A percentile compares a stretch with the other conserved stretches of the same genome.
These are phyloP conservation scores for Neospermospora avenae DNA, from an alignment of 2,329 filamentous ascomycete genomes.

Conservation along the genomic window DNA sequence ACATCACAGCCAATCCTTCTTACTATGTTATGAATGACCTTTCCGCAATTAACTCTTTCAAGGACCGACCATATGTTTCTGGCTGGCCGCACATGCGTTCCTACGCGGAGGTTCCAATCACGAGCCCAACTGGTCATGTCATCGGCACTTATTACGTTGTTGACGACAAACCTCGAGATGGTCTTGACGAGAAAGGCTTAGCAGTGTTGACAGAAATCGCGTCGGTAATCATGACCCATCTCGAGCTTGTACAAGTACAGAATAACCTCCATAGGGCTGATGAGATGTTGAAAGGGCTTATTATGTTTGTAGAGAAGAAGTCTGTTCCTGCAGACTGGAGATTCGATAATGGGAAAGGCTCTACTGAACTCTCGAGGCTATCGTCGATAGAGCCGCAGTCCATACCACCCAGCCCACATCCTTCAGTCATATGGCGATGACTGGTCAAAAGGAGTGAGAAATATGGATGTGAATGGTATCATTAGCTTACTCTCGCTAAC, in stretches of 20 bases:
- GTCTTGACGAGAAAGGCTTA: slow-evolving; percentile 45
- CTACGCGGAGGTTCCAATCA: slow-evolving; percentile 31
- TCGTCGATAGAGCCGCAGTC: not conserved
- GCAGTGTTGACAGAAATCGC: slow-evolving; percentile 54
- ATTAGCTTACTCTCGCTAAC: no score
- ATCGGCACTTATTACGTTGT: slow-evolving; percentile 60
- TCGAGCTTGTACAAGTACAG: slow-evolving; percentile 48
- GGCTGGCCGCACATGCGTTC: slow-evolving; percentile 26
- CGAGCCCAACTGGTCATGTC: slow-evolving; percentile 32
- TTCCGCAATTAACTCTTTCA: slow-evolving; percentile 18
- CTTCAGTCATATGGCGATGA: no score
- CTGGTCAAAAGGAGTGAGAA: no score
- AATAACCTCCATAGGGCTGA: slow-evolving; percentile 48
- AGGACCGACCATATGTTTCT: slow-evolving; percentile 20
- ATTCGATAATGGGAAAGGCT: not conserved
- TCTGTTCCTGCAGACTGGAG: not conserved
- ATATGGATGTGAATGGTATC: no score
- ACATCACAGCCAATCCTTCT: slow-evolving; percentile 16
- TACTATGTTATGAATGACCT: slow-evolving; percentile 27
- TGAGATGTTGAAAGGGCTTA: slow-evolving; percentile 51
- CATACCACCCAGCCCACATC: no score
- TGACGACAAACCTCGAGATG: slow-evolving; percentile 51
- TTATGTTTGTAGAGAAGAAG: slow-evolving; percentile 45
- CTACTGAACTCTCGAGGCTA: not conserved
- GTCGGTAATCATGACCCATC: slow-evolving; percentile 54